Conservation (phyloP, 331 rosid species). For the Spiraea crenata region DNA sequence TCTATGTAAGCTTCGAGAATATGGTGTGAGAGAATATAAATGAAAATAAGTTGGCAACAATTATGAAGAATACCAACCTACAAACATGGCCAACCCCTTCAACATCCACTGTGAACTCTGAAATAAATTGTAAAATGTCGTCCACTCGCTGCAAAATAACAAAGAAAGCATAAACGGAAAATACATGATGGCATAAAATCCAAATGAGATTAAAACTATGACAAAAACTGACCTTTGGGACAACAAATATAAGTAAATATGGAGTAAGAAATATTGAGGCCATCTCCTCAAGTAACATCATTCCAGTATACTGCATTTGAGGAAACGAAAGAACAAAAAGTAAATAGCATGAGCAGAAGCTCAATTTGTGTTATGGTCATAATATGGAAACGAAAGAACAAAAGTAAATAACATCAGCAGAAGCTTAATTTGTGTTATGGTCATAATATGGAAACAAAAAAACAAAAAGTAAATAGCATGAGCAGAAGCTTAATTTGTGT, state of each 20-base stretch:
- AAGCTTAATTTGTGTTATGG: neutral
- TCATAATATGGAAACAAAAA: conserved; percentile 8
- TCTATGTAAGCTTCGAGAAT: conserved; percentile 5
- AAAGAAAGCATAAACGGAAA: conserved; percentile 6
- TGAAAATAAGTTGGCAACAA: conserved; percentile 6
- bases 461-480: conserved; percentile 16
- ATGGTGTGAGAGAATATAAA: conserved; percentile 11
- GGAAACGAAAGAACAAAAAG: conserved; percentile 8
- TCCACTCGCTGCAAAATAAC: conserved; percentile 75
- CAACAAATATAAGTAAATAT: conserved; percentile 71
- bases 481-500: conserved; percentile 16
- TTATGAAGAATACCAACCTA: conserved; percentile 52
- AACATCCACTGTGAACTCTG: conserved; percentile 74
- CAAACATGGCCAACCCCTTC: conserved; percentile 99
- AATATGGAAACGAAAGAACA: neutral
- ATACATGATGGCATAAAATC: conserved; percentile 3
- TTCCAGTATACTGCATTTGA: conserved; percentile 77
- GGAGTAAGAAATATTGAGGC: conserved; percentile 97
- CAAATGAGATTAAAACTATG: neutral
- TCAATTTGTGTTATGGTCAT: neutral
- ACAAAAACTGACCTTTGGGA: conserved; percentile 65
- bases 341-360: conserved; percentile 25
- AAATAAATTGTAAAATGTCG: conserved; percentile 79
- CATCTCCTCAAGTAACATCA: conserved; percentile 99
- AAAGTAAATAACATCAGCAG: conserved; percentile 24